Evolutionary conservation across 2,329 filamentous ascomycete genomes (phyloP).

Genomic region (Hymenoscyphus infarciens): DNA sequence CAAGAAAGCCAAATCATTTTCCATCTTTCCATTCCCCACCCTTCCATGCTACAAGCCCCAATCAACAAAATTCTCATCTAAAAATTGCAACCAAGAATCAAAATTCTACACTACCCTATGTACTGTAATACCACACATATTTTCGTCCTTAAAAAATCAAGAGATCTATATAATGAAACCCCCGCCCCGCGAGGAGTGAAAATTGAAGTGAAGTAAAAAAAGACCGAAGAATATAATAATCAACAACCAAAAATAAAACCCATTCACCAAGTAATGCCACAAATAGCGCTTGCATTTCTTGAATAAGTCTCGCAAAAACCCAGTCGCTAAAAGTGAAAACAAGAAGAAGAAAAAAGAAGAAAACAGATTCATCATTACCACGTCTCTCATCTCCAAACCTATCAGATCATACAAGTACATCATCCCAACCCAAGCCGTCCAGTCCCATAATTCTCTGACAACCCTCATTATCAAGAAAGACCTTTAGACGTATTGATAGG

Average conservation of each 20-base stretch:
- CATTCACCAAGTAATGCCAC: neutral
- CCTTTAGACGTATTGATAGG: constrained; percentile 15
- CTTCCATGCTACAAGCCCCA: neutral
- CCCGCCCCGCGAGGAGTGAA: neutral
- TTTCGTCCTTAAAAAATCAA: neutral
- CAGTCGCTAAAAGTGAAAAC: neutral
- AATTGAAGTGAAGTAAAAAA: neutral
- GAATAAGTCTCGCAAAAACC: neutral
- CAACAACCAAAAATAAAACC: neutral
- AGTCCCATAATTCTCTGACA: neutral
- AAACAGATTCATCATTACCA: neutral
- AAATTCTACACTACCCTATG: neutral
- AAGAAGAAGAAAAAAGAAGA: neutral
- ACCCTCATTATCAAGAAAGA: neutral
- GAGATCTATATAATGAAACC: neutral
- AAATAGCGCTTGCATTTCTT: neutral
- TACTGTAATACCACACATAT: neutral
- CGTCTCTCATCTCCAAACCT: neutral
- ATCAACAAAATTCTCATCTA: neutral
- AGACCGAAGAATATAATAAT: neutral
- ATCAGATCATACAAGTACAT: neutral
- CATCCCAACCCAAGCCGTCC: neutral
- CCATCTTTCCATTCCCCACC: neutral
- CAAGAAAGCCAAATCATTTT: too few relatives aligned
- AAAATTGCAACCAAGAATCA: neutral